These are phyloP conservation scores for Thielaviopsis ethacetica DNA, from an alignment of 2,329 filamentous ascomycete species.

Conservation along the genomic window DNA sequence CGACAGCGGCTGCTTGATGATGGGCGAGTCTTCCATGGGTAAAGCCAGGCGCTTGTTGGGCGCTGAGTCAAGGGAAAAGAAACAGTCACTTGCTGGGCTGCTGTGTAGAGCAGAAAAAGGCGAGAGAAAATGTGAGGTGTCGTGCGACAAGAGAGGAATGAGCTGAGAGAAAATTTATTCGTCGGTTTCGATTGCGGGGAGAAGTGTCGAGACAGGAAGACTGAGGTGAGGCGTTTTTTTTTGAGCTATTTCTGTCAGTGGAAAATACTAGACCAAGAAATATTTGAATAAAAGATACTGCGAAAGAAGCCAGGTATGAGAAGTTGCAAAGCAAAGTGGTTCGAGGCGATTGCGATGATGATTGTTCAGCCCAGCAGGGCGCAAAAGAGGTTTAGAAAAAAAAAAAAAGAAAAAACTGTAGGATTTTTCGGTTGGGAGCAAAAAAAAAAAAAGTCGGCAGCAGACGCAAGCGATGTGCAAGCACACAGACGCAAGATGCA, in stretches of 20 bases:
- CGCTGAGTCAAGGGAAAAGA: neutral
- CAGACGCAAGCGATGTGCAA: neutral
- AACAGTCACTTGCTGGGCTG: neutral
- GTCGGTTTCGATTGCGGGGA: neutral
- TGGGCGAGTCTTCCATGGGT: conserved; percentile 1
- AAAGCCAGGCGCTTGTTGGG: neutral
- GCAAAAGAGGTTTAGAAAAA: neutral
- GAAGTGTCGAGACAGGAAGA: neutral
- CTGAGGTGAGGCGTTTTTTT: neutral
- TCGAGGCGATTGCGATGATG: neutral
- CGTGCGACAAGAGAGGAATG: neutral
- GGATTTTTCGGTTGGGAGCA: neutral
- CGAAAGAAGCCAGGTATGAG: too few relatives aligned
- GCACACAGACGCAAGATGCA: neutral
- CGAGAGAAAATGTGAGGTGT: neutral
- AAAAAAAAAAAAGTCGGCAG: neutral
- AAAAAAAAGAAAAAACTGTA: neutral
- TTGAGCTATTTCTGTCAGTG: neutral
- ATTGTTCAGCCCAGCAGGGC: neutral
- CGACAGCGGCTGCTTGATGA: conserved; percentile 4
- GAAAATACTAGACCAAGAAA: neutral
- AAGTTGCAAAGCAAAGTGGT: neutral
- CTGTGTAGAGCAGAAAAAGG: neutral
- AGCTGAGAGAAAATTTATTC: neutral
- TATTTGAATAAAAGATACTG: neutral